Conservation (phyloP, 2,329 filamentous ascomycete genomes). For the Lizonia empirigonia region DNA sequence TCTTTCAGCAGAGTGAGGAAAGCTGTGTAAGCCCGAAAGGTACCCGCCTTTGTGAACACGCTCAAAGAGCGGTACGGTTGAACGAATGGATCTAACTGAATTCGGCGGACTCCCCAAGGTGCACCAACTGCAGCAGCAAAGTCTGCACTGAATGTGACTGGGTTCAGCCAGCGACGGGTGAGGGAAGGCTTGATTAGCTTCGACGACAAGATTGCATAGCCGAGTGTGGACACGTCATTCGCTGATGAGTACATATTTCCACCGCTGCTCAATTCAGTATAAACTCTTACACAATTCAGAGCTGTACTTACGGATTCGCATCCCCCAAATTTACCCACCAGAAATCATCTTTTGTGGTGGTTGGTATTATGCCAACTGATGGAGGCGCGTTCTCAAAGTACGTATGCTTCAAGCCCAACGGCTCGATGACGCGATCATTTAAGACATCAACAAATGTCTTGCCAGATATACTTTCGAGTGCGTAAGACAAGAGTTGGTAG, state of each 20-base stretch:
- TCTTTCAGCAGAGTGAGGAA: slow-evolving; percentile 52
- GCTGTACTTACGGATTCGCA: slow-evolving; percentile 24
- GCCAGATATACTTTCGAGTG: slow-evolving; percentile 49
- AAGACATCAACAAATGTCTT: slow-evolving; percentile 46
- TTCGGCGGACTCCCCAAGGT: slow-evolving; percentile 50
- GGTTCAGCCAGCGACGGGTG: slow-evolving; percentile 53
- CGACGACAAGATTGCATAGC: slow-evolving; percentile 49
- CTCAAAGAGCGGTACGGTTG: slow-evolving; percentile 29
- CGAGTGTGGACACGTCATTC: slow-evolving; percentile 47
- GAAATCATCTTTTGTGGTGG: slow-evolving; percentile 26
- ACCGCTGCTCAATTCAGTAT: slow-evolving; percentile 18
- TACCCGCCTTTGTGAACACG: slow-evolving; percentile 53
- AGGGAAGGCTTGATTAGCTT: slow-evolving; percentile 41
- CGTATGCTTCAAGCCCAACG: slow-evolving; percentile 49
- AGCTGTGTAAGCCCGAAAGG: slow-evolving; percentile 50
- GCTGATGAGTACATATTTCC: slow-evolving; percentile 44
- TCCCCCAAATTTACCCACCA: slow-evolving; percentile 30
- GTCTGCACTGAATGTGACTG: slow-evolving; percentile 45
- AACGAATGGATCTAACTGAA: slow-evolving; percentile 14
- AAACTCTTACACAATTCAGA: too few species aligned
- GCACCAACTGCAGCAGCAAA: slow-evolving; percentile 42
- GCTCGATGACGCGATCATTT: slow-evolving; percentile 45
- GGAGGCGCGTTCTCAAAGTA: slow-evolving; percentile 38
- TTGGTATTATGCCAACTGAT: slow-evolving; percentile 46
- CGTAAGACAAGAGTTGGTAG: slow-evolving; percentile 48